Evolutionary conservation across 139 green algal species (phyloP).

Genomic region (Coelastrella sp.): DNA sequence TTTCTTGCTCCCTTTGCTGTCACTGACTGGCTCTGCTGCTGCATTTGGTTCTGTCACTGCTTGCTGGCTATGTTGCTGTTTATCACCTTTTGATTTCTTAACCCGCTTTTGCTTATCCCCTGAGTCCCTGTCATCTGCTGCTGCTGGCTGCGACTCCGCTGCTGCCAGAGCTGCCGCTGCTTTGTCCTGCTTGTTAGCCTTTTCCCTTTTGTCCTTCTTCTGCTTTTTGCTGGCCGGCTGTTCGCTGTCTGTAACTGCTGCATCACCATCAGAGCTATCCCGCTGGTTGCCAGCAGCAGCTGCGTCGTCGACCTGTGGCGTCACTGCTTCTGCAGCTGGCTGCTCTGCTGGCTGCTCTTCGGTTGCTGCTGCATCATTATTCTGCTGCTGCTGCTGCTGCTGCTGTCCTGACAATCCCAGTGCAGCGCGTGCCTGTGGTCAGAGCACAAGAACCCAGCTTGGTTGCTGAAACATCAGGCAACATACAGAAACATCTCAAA

Average conservation of each 20-base stretch:
- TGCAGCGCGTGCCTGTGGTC: constrained; percentile 54
- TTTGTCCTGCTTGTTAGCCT: constrained; percentile 16
- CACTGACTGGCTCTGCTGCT: neutral
- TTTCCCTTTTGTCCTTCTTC: constrained; percentile 34
- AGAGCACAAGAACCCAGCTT: neutral
- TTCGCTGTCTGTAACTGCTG: neutral
- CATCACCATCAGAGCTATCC: neutral
- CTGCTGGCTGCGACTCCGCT: neutral
- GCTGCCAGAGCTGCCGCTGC: neutral
- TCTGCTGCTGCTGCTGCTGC: constrained; percentile 1
- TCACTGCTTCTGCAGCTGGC: constrained; percentile 16
- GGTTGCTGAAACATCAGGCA: neutral
- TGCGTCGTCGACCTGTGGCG: neutral
- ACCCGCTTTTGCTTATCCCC: neutral
- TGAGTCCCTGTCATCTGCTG: neutral
- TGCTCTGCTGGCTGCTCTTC: neutral
- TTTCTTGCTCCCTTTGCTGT: no score
- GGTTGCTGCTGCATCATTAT: neutral
- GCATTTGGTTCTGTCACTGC: neutral
- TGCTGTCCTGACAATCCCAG: constrained; percentile 51
- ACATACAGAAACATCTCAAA: neutral
- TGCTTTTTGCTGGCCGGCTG: constrained; percentile 37
- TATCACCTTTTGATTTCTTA: neutral
- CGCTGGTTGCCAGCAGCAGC: constrained; percentile 4
- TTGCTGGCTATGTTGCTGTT: neutral